Evolutionary conservation across 2,329 filamentous ascomycete genomes (phyloP).

Genomic region (Fusarium beomiforme): DNA sequence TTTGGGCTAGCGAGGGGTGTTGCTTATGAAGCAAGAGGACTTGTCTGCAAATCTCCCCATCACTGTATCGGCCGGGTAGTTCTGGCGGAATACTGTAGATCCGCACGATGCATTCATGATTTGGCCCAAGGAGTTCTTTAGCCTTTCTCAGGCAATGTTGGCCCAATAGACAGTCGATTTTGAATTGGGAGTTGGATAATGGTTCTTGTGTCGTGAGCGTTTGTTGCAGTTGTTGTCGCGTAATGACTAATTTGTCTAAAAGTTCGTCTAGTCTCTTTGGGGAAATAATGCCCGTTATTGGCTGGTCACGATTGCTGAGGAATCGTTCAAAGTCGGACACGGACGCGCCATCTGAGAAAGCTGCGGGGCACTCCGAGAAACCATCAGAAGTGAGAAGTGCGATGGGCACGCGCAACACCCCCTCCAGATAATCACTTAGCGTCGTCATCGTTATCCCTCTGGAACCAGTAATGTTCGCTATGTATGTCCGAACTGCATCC

Average conservation of each 20-base stretch:
- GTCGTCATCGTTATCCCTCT: not conserved
- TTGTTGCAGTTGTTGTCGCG: not conserved
- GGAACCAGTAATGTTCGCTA: not conserved
- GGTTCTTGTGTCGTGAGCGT: not conserved
- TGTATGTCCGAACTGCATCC: not conserved
- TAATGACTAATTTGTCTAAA: not conserved
- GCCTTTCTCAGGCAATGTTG: not conserved
- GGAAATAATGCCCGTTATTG: conserved; percentile 11
- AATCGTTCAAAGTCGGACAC: conserved; percentile 2
- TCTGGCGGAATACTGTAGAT: conserved; percentile 5
- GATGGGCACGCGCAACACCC: not conserved
- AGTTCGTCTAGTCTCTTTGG: not conserved
- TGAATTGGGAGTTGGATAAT: not conserved
- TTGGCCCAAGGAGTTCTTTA: not conserved
- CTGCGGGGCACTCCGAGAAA: conserved; percentile 1
- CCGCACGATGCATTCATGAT: not conserved
- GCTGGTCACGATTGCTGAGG: not conserved
- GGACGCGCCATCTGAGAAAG: not conserved
- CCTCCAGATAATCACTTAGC: conserved; percentile 1
- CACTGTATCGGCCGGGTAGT: not conserved
- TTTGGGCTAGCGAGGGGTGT: not conserved
- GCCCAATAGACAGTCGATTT: not conserved
- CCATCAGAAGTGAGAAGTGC: conserved; percentile 12
- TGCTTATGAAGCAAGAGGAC: not conserved
- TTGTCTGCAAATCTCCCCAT: conserved; percentile 9